Evolutionary conservation across 306 rosid species (phyloP), one percentile per base, ranked within the genome.

Genomic region (Corylus heterophylla): DNA sequence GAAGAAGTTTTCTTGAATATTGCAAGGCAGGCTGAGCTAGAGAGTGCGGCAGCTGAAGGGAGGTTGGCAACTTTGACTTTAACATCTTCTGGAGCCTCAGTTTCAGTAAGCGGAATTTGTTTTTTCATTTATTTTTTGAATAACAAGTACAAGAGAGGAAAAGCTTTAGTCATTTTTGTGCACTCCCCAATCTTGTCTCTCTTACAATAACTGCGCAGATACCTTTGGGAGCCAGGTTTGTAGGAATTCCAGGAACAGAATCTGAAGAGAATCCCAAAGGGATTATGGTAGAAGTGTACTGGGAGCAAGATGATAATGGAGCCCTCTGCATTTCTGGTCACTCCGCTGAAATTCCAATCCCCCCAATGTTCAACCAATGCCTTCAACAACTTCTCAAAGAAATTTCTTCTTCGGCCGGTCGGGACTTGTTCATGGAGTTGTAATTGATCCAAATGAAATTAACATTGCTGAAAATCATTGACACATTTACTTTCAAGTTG

Each of bases 1-100:
- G 96, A 91, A 84, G 98, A 91, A 88, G 98, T 92, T 63, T 92
- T 92, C 91, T 84, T 92, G 87, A 95, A 88, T 71, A 89, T 92
- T n/a, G 98, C 97, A 47, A 86, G 77, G 82, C 89, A 87, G 58
- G 97, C 97, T 48, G 97, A 92, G 90, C 88, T 92, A 76, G 97
- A 94, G 79, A 82, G 74, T 63, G 98, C 98, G 69, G 80, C 87
- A 73, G 95, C 90, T 44, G 97, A 91, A 78, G 97, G 93, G 82
- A 87, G 85, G 58, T 20, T 84, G 74, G 88, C 76, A 4, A 87
- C 88, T 45, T 83, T 94, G 58, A 87, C 88, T 51, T 87, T 94
- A 79, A 75, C 89, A 81, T 92, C n/a, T 39, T 75, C 93, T 20
- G 97, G 97, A 55, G 81, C 81, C 69, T 86, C 88, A 11, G 84